Evolutionary conservation across 768 basidiomycete genomes (phyloP).

Genomic region (Phaffia tasmanica): DNA sequence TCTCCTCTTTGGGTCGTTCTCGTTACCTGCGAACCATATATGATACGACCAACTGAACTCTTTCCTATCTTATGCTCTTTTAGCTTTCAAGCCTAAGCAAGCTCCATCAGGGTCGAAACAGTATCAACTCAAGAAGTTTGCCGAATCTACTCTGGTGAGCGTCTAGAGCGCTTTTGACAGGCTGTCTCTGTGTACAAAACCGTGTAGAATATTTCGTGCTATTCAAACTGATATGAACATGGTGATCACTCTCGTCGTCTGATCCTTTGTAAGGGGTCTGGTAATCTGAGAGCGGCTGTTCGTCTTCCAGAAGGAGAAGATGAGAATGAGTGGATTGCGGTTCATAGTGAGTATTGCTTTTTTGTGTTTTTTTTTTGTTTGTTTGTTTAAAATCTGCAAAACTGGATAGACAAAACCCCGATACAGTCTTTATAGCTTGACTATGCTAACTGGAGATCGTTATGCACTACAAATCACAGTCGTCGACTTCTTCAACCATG

Average conservation of each 20-base stretch:
- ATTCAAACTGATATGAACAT: background rate
- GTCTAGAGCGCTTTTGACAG: background rate
- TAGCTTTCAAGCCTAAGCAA: slow-evolving; percentile 83
- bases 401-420: background rate
- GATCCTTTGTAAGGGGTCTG: slow-evolving; percentile 59
- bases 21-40: background rate
- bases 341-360: slow-evolving; percentile 59
- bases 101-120: slow-evolving; percentile 94
- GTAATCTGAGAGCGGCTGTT: slow-evolving; percentile 84
- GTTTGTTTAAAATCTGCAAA: background rate
- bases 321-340: slow-evolving; percentile 96
- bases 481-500: slow-evolving; percentile 98
- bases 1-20: background rate
- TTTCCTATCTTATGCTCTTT: background rate
- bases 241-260: slow-evolving; percentile 1
- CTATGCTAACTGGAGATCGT: slow-evolving; percentile 5
- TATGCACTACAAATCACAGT: slow-evolving; percentile 44
- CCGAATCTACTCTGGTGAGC: slow-evolving; percentile 38
- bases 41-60: background rate
- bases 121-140: slow-evolving; percentile 86
- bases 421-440: background rate
- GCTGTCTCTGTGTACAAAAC: background rate
- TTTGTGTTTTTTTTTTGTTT: background rate
- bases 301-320: slow-evolving; percentile 95
- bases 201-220: no score